phyloP scores from a whole-genome alignment of 2,329 filamentous ascomycete species.

The Xylariales sp. region DNA sequence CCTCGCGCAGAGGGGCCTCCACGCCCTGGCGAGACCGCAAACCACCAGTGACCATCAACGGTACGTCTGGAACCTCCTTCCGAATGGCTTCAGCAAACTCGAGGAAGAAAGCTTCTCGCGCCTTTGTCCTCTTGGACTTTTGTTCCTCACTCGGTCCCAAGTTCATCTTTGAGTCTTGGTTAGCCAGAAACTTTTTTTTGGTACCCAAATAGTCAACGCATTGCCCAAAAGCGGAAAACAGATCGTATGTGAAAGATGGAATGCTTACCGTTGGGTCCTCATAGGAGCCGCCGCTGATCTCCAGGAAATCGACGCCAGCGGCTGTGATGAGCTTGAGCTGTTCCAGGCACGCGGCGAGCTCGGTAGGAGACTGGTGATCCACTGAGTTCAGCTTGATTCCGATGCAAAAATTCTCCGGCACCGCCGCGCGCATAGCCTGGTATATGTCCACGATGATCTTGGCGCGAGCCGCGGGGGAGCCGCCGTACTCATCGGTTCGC shows the following conservation, averaged over 20 bases:
- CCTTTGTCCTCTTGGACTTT: constrained; percentile 36
- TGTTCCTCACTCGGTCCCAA: neutral
- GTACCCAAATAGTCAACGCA: too few relatives aligned
- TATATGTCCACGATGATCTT: constrained; percentile 47
- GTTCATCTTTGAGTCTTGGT: constrained; percentile 3
- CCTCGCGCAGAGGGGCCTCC: constrained; percentile 8
- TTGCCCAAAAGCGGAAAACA: too few relatives aligned
- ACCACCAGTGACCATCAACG: constrained; percentile 50
- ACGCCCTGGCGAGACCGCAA: constrained; percentile 40
- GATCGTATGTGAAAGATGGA: too few relatives aligned
- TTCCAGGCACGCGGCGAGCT: constrained; percentile 39
- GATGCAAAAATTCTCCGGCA: constrained; percentile 40
- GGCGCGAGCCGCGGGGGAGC: constrained; percentile 39
- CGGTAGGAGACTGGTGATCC: constrained; percentile 42
- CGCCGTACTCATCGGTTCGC: constrained; percentile 51
- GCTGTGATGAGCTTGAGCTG: constrained; percentile 40
- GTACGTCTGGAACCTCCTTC: constrained; percentile 34
- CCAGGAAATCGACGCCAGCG: constrained; percentile 59
- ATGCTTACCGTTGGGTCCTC: constrained; percentile 45
- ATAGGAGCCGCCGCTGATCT: constrained; percentile 59
- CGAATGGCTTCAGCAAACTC: constrained; percentile 53
- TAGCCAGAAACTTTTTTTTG: neutral
- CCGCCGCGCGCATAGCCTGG: constrained; percentile 30
- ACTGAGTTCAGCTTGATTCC: constrained; percentile 53
- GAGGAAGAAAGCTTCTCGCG: constrained; percentile 63